phyloP scores from a whole-genome alignment of 352 stramenopile species.

The Globisporangium viniferum region DNA sequence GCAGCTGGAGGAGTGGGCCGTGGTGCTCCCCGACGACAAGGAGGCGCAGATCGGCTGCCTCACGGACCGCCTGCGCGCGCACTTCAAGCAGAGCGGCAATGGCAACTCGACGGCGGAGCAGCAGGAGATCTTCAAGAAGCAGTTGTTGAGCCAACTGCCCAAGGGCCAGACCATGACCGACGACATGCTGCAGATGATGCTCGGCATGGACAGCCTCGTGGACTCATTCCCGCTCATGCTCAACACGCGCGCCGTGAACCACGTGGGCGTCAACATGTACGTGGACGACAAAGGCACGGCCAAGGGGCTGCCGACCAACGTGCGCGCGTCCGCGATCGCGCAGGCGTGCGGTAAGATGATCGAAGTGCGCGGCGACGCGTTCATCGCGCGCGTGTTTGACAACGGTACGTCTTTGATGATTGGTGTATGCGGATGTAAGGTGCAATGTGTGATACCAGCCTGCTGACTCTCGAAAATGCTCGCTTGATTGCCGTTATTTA shows the following conservation, averaged over 20 bases:
- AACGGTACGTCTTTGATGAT: slow-evolving; percentile 45
- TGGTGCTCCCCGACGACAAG: slow-evolving; percentile 72
- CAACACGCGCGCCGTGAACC: slow-evolving; percentile 64
- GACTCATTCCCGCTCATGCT: slow-evolving; percentile 86
- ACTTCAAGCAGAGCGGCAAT: slow-evolving; percentile 60
- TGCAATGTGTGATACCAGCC: neutral
- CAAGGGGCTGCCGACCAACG: slow-evolving; percentile 76
- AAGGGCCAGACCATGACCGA: slow-evolving; percentile 57
- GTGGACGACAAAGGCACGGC: slow-evolving; percentile 89
- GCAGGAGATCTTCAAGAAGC: slow-evolving; percentile 78
- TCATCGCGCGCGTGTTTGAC: slow-evolving; percentile 86
- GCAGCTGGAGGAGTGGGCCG: slow-evolving; percentile 67
- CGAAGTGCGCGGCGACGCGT: slow-evolving; percentile 84
- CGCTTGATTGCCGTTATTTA: neutral
- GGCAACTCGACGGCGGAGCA: slow-evolving; percentile 44
- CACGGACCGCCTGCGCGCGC: slow-evolving; percentile 71
- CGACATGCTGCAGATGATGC: slow-evolving; percentile 84
- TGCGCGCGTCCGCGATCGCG: slow-evolving; percentile 74
- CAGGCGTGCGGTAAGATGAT: slow-evolving; percentile 80
- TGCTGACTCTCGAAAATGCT: neutral
- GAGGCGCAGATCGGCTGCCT: slow-evolving; percentile 77
- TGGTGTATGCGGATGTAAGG: neutral
- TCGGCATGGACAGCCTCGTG: slow-evolving; percentile 86
- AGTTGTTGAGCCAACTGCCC: slow-evolving; percentile 70
- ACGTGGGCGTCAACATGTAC: slow-evolving; percentile 88